Base-by-base conservation (phyloP, 192 early-diverging fungal species). In the Coemansia sp. region DNA sequence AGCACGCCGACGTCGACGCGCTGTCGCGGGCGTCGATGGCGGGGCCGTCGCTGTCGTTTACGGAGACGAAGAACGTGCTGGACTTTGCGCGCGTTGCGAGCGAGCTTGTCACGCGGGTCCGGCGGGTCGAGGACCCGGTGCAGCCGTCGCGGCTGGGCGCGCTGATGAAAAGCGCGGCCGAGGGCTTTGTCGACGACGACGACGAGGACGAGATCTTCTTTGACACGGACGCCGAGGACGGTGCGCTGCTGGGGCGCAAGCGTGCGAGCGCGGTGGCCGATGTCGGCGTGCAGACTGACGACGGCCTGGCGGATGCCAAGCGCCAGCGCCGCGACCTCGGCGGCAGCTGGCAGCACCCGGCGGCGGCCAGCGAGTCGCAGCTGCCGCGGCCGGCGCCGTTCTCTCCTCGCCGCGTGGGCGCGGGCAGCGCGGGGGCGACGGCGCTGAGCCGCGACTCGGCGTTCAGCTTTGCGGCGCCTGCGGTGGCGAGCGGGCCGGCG, bases 81-180 rank as follows among this genome's bases (percentile, higher is more conserved):
- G 86, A 89, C 21, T 91, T 92, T 79, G 84, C 89, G 8, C 80
- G 86, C 6, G 86, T 87, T 3, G 87, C 88, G 11, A 77, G 75
- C 26, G 84, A 76, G 62, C 78, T 88, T 35, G 88, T 89, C 3
- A 78, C 87, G 16, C 70, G 74, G 7, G 82, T 84, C 23, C 72
- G 81, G 37, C 67, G 74, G 10, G 81, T 79, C 3, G 75, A 84
- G 66, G 75, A 73, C 10, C 66, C 72, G 33, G 32, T 47, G 6
- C 16, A 37, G 11, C 68, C 53, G 19, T 42, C 60, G 23, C 26
- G 39, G 26, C 35, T 33, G 38, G 33, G 35, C 28, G 57, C 39
- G 17, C 55, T 33, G 35, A 21, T 28, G n/a, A 37, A 67, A 58
- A 40, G 4, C 32, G 60, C 6, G 58, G 32, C 33, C 21, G 67